A percentile compares a stretch with the other conserved stretches of the same genome.
Evolutionary conservation across 805 yeast genomes (phyloP).

Genomic region (Lipomyces kockii): DNA sequence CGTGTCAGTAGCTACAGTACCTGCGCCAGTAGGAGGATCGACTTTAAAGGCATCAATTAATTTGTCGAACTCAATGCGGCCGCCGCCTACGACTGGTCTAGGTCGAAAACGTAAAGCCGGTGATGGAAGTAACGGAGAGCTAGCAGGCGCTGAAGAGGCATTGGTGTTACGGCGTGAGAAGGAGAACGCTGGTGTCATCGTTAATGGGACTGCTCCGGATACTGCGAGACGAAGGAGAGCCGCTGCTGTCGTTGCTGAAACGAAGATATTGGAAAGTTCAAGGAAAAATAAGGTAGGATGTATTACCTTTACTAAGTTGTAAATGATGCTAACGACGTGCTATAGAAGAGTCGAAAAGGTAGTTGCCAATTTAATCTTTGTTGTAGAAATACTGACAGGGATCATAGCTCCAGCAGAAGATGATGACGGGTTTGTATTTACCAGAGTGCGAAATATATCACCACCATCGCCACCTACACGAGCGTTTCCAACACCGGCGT

Average conservation of each 20-base stretch:
- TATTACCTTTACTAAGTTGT: neutral
- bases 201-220: neutral
- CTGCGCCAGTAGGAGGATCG: conserved; percentile 1
- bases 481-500: neutral
- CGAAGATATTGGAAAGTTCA: conserved; percentile 32
- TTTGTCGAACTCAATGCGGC: conserved; percentile 7
- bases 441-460: conserved; percentile 36
- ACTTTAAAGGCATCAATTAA: neutral
- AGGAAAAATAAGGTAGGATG: conserved; percentile 16
- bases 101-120: conserved; percentile 8
- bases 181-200: conserved; percentile 9
- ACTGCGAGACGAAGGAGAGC: conserved; percentile 25
- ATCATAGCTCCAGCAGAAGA: conserved; percentile 38
- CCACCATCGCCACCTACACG: conserved; percentile 13
- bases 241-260: conserved; percentile 35
- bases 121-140: neutral
- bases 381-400: neutral
- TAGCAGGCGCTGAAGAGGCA: neutral
- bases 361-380: neutral
- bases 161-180: conserved; percentile 6
- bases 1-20: conserved; percentile 5
- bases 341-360: conserved; percentile 4
- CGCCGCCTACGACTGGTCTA: neutral
- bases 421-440: conserved; percentile 47
- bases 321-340: too few species aligned